phyloP scores from a whole-genome alignment of 148 eudicot genomes.

The Agrostemma githago region DNA sequence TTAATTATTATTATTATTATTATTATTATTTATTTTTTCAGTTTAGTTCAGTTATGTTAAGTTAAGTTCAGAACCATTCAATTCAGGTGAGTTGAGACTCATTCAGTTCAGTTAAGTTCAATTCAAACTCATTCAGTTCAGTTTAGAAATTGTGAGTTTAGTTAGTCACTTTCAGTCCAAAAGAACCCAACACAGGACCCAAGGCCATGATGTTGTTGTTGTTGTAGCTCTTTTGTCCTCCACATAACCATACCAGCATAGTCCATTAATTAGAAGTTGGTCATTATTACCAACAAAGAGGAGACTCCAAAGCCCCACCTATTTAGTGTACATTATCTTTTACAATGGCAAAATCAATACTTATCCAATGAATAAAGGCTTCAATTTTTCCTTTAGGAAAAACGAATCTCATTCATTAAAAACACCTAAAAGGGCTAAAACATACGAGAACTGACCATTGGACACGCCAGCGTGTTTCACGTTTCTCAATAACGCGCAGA shows the following conservation, averaged over 20 bases:
- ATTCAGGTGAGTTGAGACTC: too few species aligned
- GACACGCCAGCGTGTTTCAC: slow-evolving; percentile 98
- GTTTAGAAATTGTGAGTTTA: too few species aligned
- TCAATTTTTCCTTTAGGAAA: background rate
- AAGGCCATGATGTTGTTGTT: too few species aligned
- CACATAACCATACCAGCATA: background rate
- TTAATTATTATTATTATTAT: too few species aligned
- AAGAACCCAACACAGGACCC: too few species aligned
- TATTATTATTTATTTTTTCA: too few species aligned
- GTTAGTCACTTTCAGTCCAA: too few species aligned
- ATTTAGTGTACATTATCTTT: background rate
- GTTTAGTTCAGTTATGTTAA: too few species aligned
- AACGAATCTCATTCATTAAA: background rate
- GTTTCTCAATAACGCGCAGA: slow-evolving; percentile 92
- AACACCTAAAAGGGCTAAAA: background rate
- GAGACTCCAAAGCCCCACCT: background rate
- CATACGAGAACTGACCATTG: slow-evolving; percentile 59
- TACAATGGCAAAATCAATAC: background rate
- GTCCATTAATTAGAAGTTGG: background rate
- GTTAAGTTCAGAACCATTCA: too few species aligned
- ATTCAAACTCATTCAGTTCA: too few species aligned
- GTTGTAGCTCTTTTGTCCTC: background rate
- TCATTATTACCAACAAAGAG: background rate
- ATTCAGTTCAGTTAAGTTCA: too few species aligned
- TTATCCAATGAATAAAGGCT: background rate